These are phyloP conservation scores for Penicillium flavigenum DNA, from an alignment of 495 filamentous ascomycete genomes.

Conservation along the genomic window DNA sequence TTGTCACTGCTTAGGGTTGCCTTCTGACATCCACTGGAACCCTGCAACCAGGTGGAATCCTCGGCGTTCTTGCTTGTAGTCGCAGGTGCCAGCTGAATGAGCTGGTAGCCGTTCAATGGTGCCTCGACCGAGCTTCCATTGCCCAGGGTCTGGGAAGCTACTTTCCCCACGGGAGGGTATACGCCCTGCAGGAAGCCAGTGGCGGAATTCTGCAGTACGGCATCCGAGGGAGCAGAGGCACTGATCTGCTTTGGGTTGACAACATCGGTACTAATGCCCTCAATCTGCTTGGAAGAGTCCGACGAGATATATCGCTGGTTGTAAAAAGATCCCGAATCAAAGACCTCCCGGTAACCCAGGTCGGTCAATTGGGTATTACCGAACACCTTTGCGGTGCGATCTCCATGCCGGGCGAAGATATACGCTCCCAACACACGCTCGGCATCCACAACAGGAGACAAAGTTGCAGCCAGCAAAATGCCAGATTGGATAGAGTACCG, in stretches of 20 bases:
- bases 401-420: conserved; percentile 65
- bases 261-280: conserved; percentile 54
- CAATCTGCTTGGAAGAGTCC: conserved; percentile 50
- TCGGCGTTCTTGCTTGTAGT: conserved; percentile 50
- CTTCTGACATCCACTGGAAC: conserved; percentile 57
- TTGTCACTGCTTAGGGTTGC: conserved; percentile 66
- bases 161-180: conserved; percentile 56
- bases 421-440: conserved; percentile 63
- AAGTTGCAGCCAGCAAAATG: conserved; percentile 33
- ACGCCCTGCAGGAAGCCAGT: conserved; percentile 61
- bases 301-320: conserved; percentile 59
- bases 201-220: conserved; percentile 60
- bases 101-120: conserved; percentile 60
- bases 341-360: conserved; percentile 62
- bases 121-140: conserved; percentile 54
- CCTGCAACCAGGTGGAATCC: conserved; percentile 58
- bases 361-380: conserved; percentile 56
- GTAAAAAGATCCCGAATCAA: conserved; percentile 60
- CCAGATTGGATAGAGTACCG: conserved; percentile 31
- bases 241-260: conserved; percentile 60
- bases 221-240: conserved; percentile 56
- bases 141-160: conserved; percentile 40
- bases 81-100: conserved; percentile 52
- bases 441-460: conserved; percentile 44
- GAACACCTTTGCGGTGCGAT: conserved; percentile 57